Conservation (phyloP, 768 basidiomycete species). For the Goffeauzyma gilvescens region DNA sequence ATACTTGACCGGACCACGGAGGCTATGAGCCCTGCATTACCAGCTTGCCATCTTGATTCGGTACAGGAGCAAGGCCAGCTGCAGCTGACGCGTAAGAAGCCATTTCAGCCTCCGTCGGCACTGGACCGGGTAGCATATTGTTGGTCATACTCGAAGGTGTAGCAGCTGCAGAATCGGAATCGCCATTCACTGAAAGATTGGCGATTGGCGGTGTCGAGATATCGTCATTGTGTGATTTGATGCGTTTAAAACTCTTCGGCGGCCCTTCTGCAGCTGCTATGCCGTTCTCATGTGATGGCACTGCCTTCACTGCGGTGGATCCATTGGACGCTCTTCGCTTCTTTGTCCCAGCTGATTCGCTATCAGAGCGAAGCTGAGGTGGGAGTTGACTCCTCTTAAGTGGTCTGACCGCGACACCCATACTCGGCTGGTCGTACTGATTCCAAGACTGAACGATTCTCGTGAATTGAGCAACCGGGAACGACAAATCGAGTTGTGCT, state of each 20-base stretch:
- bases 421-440: constrained; percentile 69
- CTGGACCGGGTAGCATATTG: background rate
- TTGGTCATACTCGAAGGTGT: background rate
- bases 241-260: constrained; percentile 7
- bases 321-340: constrained; percentile 1
- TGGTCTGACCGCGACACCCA: constrained; percentile 86
- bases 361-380: constrained; percentile 2
- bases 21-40: too few species aligned
- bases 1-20: too few species aligned
- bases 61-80: constrained; percentile 4
- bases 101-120: constrained; percentile 7
- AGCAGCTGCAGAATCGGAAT: background rate
- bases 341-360: background rate
- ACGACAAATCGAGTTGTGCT: constrained; percentile 81
- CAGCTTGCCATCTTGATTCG: constrained; percentile 9
- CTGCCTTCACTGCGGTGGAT: background rate
- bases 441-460: constrained; percentile 92
- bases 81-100: constrained; percentile 11
- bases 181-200: constrained; percentile 7
- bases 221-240: background rate
- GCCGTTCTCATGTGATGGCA: background rate
- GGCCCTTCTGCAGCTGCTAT: constrained; percentile 2
- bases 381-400: constrained; percentile 41
- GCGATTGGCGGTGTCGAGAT: too few species aligned
- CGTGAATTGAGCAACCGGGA: constrained; percentile 85